Evolutionary conservation across 2,329 filamentous ascomycete species (phyloP), one percentile per base, ranked within the genome.

Genomic region (Ophiostoma australiae): DNA sequence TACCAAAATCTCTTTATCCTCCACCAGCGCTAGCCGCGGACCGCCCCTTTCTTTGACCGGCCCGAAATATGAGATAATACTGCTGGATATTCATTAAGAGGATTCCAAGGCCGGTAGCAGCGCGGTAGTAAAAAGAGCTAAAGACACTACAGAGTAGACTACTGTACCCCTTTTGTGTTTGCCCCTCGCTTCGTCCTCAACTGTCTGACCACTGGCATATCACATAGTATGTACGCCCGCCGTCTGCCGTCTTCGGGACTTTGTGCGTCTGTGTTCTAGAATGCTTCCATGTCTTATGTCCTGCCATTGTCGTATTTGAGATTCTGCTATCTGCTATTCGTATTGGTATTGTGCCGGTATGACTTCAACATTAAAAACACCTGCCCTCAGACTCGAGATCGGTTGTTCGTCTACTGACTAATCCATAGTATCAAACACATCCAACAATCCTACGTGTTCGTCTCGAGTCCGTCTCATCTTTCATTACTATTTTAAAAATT

Each of bases 41-140:
- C 58, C 58, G 58, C 58, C 58, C 58, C 58, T 63, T 63, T 63
- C 27, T 63, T 31, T 63, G 58, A 27, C 58, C 58, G 58, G 58
- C 58, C 58, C 58, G 58, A 63, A 63, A 61, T 33, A 63, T 63
- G 58, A 63, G 27, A 63, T 63, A 63, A 63, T 63, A 63, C 58
- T 31, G 27, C 58, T 63, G 58, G 20, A 7, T 58, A 58, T 13
- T 27, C 31, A 58, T 13, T 58, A 27, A 48, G 44, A 48, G 17
- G 7, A 17, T 48, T n/a, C 44, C 37, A 39, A n/a, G n/a, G n/a
- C n/a, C 37, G 10, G 37, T 39, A 39, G 37, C 13, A 39, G 37
- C 37, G 10, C 27, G 13, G 37, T 39, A 39, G 37, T 39, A 31
- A 31, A 6, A 20, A 48, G 41, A 48, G 52, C 52, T 58, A 27